Evolutionary conservation across 169 alveolate species (phyloP), one percentile per base, ranked within the genome.

Genomic region (Plasmodium vivax): DNA sequence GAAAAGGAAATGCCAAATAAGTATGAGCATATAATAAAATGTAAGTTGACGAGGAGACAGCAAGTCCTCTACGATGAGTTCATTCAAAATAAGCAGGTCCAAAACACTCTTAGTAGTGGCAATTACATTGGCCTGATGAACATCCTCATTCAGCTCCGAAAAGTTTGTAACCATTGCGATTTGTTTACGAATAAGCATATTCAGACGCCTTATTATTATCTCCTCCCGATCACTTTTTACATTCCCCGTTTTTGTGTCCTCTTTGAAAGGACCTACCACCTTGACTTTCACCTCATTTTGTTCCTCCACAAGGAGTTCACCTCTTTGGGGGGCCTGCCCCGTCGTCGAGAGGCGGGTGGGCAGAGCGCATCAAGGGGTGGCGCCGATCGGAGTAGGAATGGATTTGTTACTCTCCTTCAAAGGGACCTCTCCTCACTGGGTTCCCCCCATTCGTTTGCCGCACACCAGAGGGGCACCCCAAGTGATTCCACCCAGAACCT

Each of bases 91-190:
- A 94, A 94, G 87, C 94, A 82, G 41, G 93, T 88, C 80, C 93
- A 95, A 84, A 97, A 96, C 82, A 95, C 98, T 27, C 92, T 97
- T 79, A 93, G 84, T 23, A 95, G 97, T 58, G 97, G 98, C 30
- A 99, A 98, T 93, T 99, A 98, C 96, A 97, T 99, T 74, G 98
- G 99, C 32, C 97, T 99, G 96, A 98, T 99, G 99, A 98, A 99
- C 93, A 97, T 98, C 8, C 95, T 99, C 74, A 98, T 99, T 99
- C 99, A 99, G 93, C 95, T 99, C 80, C 97, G 99, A 95, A 99
- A 99, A 95, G 99, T 99, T 16, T 99, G 99, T 94, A 99, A 99
- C 94, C 99, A 99, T 92, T 99, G 99, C 27, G 99, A 99, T 87
- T 98, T 99, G 47, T 98, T 99, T 82, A 99, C 99, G 75, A 98